These are phyloP conservation scores for Apiospora rasikravindrae DNA, from an alignment of 2,329 filamentous ascomycete genomes.

Conservation along the genomic window DNA sequence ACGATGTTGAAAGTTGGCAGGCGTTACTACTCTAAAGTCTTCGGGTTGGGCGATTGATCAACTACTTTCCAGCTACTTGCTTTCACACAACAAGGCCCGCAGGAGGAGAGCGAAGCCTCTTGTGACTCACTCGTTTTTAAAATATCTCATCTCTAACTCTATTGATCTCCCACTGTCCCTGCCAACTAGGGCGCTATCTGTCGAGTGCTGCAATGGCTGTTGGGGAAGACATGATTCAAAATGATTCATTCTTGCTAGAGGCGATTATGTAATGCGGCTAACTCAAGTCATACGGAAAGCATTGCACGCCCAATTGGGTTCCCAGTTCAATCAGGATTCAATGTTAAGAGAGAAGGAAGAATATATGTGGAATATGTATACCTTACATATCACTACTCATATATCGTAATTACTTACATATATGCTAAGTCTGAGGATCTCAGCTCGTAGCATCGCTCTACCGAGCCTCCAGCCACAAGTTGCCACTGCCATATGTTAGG, in stretches of 20 bases:
- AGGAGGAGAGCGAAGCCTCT: background rate
- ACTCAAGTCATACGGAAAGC: background rate
- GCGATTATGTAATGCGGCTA: background rate
- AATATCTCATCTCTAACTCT: background rate
- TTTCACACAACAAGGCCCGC: background rate
- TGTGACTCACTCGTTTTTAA: background rate
- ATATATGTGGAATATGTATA: background rate
- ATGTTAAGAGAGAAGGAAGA: no score
- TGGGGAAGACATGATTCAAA: background rate
- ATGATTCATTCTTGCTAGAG: conserved; percentile 10
- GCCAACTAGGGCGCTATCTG: background rate
- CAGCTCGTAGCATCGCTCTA: no score
- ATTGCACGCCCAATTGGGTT: background rate
- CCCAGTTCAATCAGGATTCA: background rate
- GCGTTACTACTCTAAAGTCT: no score
- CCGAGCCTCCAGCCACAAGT: no score
- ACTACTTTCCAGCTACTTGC: background rate
- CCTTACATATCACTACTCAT: background rate
- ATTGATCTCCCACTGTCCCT: background rate
- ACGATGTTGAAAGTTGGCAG: background rate
- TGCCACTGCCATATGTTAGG: background rate
- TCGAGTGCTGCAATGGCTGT: background rate
- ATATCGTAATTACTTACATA: no score
- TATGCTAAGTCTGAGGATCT: no score
- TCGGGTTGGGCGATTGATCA: no score